These are phyloP conservation scores for Lumnitzera racemosa DNA, from an alignment of 345 rosid species.

Conservation along the genomic window DNA sequence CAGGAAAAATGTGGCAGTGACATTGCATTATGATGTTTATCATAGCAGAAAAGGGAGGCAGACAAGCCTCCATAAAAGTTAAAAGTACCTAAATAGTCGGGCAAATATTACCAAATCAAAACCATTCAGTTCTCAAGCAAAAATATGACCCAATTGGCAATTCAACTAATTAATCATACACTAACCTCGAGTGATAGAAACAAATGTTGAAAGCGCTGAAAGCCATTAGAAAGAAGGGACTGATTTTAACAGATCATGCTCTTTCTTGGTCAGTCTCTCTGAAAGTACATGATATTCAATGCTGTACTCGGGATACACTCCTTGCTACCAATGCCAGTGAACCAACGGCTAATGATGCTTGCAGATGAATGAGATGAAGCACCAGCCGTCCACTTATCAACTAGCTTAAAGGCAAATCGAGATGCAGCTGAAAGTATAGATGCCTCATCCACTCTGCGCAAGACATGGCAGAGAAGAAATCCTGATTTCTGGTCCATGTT, in stretches of 20 bases:
- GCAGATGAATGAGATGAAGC: constrained; percentile 18
- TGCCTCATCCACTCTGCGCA: constrained; percentile 73
- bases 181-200: neutral
- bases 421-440: constrained; percentile 58
- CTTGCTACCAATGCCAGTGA: constrained; percentile 22
- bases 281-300: constrained; percentile 65
- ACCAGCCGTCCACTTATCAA: constrained; percentile 53
- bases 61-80: too few relatives aligned
- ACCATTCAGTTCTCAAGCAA: too few relatives aligned
- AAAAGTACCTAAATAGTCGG: too few relatives aligned
- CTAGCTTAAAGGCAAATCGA: constrained; percentile 54
- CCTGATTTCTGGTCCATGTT: constrained; percentile 28
- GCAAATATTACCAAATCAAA: too few relatives aligned
- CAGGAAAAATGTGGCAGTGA: too few relatives aligned
- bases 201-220: neutral
- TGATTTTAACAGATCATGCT: too few relatives aligned
- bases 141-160: too few relatives aligned
- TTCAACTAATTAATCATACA: too few relatives aligned
- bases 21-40: too few relatives aligned
- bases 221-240: too few relatives aligned
- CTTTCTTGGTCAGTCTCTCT: constrained; percentile 14
- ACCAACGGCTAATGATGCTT: constrained; percentile 51
- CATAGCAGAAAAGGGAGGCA: too few relatives aligned
- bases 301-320: constrained; percentile 44
- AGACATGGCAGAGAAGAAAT: constrained; percentile 65